Evolutionary conservation across 805 yeast genomes (phyloP).

Genomic region (Middelhovenomyces tepae): DNA sequence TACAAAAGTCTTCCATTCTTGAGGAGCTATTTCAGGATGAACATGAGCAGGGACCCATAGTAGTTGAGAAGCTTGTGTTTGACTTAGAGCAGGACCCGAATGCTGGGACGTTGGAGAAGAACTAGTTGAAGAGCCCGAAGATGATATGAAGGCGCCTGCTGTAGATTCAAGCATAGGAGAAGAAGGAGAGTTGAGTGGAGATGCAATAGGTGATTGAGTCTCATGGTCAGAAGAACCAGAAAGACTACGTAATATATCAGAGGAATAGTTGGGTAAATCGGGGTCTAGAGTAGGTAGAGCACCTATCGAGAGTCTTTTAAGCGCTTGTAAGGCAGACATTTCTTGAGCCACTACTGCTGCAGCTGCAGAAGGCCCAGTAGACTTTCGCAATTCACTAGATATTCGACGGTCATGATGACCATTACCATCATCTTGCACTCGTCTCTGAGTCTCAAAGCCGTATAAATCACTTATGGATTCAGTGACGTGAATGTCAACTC

Average conservation of each 20-base stretch:
- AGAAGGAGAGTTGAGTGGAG: constrained; percentile 4
- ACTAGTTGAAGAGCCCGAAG: not conserved
- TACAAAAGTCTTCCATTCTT: constrained; percentile 44
- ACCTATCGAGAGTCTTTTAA: constrained; percentile 33
- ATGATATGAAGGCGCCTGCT: too few species aligned
- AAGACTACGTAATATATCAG: too few species aligned
- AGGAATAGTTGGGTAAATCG: constrained; percentile 25
- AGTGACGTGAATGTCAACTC: constrained; percentile 3
- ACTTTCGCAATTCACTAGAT: too few species aligned
- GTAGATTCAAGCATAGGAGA: constrained; percentile 5
- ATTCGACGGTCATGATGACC: too few species aligned
- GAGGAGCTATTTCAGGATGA: constrained; percentile 94
- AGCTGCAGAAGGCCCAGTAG: constrained; percentile 18
- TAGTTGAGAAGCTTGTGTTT: constrained; percentile 28
- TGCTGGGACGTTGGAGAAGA: not conserved
- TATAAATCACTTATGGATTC: constrained; percentile 2
- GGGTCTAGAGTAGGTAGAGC: constrained; percentile 32
- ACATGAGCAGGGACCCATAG: constrained; percentile 95
- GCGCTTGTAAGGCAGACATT: constrained; percentile 31
- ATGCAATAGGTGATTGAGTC: not conserved
- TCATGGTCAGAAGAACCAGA: constrained; percentile 6
- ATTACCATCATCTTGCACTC: too few species aligned
- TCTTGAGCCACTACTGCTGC: constrained; percentile 33
- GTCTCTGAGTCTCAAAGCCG: too few species aligned
- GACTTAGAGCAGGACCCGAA: constrained; percentile 5